Evolutionary conservation across 305 asterid species (phyloP).

Genomic region (Andrographis paniculata): DNA sequence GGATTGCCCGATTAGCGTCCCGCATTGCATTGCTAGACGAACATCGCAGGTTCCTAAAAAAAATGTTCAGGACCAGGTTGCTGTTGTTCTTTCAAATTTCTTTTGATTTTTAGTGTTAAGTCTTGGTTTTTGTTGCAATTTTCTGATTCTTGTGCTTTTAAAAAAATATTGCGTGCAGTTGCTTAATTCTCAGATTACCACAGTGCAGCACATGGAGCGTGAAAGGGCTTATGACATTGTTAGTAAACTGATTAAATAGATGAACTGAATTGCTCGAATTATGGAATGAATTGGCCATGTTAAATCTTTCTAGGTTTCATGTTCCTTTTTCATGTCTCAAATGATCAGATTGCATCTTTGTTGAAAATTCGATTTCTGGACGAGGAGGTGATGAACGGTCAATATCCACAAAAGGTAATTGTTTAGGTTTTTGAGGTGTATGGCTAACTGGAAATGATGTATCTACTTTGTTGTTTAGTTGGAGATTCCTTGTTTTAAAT

Average conservation of each 20-base stretch:
- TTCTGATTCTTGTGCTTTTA: background rate
- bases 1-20: conserved; percentile 59
- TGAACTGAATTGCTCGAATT: conserved; percentile 9
- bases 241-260: conserved; percentile 22
- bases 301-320: background rate
- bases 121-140: conserved; percentile 1
- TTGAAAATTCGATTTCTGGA: conserved; percentile 82
- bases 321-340: background rate
- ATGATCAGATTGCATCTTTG: conserved; percentile 70
- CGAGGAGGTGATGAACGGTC: conserved; percentile 61
- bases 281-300: conserved; percentile 8
- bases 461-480: conserved; percentile 11
- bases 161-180: conserved; percentile 34
- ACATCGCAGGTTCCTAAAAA: conserved; percentile 64
- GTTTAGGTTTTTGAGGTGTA: conserved; percentile 2
- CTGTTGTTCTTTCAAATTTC: background rate
- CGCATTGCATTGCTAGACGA: conserved; percentile 87
- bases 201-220: conserved; percentile 89
- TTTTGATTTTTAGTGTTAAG: background rate
- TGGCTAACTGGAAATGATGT: background rate
- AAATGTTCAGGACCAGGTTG: conserved; percentile 84
- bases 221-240: conserved; percentile 97
- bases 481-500: conserved; percentile 1
- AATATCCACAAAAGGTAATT: conserved; percentile 65
- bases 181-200: conserved; percentile 88